Evolutionary conservation across 2,329 filamentous ascomycete genomes (phyloP), one percentile per base, ranked within the genome.

Genomic region (Remersonia thermophila): DNA sequence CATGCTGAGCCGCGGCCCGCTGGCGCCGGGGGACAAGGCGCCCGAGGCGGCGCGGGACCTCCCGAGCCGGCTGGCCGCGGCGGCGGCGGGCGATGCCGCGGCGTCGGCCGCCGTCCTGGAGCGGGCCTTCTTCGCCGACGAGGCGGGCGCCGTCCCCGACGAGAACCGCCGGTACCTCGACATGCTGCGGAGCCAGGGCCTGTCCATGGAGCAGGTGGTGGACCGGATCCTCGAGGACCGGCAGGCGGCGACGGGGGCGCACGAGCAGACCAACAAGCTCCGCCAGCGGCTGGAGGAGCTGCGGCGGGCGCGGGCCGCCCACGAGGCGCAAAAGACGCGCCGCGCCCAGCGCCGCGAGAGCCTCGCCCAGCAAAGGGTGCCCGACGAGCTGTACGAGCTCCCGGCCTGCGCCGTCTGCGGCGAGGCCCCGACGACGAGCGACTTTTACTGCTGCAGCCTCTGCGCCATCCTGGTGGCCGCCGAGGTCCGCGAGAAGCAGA

Each of bases 211-310:
- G 6, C 43, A 51, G 32, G 47, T 55, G 13, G 40, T 51, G 15
- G 46, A 47, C 14, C 45, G 41, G 27, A 47, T 53, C 9, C 34
- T 48, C 16, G 41, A 47, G 25, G 47, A 52, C 13, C 38, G 43
- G 18, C 45, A 50, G 29, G 41, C 47, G 8, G 45, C 44, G 7
- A 35, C 39, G 33, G 46, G 45, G 3, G 43, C 43, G 1, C 39
- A 37, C 11, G 44, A 47, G 6, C 49, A 54, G 35, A 46, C 49
- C 6, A 47, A 51, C 7, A 51, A 50, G 37, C 50, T 55, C 25
- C 46, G 42, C 23, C 42, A 47, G 39, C 48, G 55, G 27, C 47
- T 58, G 16, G 43, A 50, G 11, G 45, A 51, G 30, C 45, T 53
- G 10, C 43, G 43, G 14, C 35, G 50, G 16, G 51, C 47, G 9